Evolutionary conservation across 345 rosid genomes (phyloP).

Genomic region (Nephelium lappaceum): DNA sequence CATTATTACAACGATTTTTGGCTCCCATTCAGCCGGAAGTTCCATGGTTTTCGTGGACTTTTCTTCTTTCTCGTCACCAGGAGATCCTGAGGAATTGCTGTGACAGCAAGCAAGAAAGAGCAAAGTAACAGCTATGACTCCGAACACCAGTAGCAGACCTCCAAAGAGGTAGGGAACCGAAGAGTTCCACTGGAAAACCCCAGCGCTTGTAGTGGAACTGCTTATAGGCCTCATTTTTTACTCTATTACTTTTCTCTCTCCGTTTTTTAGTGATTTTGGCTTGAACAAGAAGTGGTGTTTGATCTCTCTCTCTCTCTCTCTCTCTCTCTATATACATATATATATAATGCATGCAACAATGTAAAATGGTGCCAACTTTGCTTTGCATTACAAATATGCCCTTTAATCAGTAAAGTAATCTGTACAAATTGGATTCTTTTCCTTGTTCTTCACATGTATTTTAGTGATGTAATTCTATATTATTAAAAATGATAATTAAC

Average conservation of each 20-base stretch:
- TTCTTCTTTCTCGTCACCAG: slow-evolving; percentile 18
- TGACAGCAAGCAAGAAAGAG: slow-evolving; percentile 32
- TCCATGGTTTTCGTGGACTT: not conserved
- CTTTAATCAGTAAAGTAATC: not conserved
- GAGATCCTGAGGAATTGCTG: not conserved
- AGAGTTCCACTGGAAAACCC: slow-evolving; percentile 25
- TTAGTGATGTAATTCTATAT: no score
- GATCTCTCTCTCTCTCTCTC: not conserved
- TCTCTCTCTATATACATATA: not conserved
- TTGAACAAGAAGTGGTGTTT: not conserved
- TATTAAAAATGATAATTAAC: no score
- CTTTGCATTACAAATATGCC: not conserved
- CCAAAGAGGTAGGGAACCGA: slow-evolving; percentile 43
- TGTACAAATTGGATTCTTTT: not conserved
- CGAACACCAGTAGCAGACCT: slow-evolving; percentile 24
- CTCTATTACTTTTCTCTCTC: not conserved
- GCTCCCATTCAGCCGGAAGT: slow-evolving; percentile 16
- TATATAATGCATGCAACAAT: not conserved
- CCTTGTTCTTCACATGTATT: not conserved
- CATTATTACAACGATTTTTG: slow-evolving; percentile 42
- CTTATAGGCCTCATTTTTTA: not conserved
- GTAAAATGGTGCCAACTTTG: not conserved
- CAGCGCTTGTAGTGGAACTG: not conserved
- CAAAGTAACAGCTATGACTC: slow-evolving; percentile 27
- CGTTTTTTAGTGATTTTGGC: not conserved